These are phyloP conservation scores for Phylloporus sp. DNA, from an alignment of 1,284 basidiomycete genomes.

Conservation along the genomic window DNA sequence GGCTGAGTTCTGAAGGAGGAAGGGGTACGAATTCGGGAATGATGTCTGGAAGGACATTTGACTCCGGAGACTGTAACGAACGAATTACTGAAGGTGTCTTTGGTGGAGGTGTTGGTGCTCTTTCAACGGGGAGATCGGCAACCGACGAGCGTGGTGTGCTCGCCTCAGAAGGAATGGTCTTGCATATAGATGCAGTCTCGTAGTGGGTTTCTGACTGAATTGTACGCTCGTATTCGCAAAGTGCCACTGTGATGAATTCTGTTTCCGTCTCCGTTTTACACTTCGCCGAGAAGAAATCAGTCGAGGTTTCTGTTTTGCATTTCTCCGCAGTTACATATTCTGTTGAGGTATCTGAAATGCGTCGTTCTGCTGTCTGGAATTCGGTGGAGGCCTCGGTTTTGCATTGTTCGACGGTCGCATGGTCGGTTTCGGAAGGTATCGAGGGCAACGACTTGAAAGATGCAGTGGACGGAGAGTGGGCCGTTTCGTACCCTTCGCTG, in stretches of 20 bases:
- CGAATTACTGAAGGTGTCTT: constrained; percentile 40
- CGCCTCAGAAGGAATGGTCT: constrained; percentile 48
- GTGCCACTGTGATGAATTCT: constrained; percentile 59
- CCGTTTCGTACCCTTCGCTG: constrained; percentile 45
- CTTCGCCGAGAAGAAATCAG: constrained; percentile 51
- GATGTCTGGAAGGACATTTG: constrained; percentile 30
- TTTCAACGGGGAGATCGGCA: constrained; percentile 34
- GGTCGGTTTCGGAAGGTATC: constrained; percentile 62
- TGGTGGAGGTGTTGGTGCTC: constrained; percentile 34
- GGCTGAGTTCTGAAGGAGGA: constrained; percentile 48
- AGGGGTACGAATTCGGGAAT: constrained; percentile 50
- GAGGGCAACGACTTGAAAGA: constrained; percentile 54
- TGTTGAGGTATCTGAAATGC: constrained; percentile 44
- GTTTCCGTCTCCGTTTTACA: constrained; percentile 57
- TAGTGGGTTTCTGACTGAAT: constrained; percentile 56
- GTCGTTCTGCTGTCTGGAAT: constrained; percentile 55
- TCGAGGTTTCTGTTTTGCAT: constrained; percentile 53
- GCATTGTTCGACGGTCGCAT: constrained; percentile 58
- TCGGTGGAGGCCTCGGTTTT: constrained; percentile 52
- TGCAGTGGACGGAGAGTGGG: constrained; percentile 49
- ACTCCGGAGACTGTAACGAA: constrained; percentile 41
- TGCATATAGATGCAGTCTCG: constrained; percentile 58
- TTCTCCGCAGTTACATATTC: constrained; percentile 58
- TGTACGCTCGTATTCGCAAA: constrained; percentile 52
- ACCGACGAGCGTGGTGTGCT: constrained; percentile 48